Evolutionary conservation across 352 stramenopile genomes (phyloP).

Genomic region (Phytophthora boehmeriae): DNA sequence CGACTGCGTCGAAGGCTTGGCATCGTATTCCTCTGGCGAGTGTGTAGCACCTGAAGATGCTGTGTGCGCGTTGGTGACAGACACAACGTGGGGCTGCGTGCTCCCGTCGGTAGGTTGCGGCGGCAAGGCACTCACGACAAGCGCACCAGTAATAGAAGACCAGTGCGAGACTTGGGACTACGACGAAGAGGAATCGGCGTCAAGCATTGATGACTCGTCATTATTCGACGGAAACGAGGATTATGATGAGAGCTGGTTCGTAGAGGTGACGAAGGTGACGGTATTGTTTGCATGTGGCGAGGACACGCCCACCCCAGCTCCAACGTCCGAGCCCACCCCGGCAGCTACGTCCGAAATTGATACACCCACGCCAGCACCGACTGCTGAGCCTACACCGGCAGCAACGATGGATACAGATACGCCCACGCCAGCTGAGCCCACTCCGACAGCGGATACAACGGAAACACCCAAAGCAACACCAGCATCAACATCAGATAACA

Average conservation of each 20-base stretch:
- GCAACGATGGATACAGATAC: not conserved
- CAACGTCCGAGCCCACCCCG: slow-evolving; percentile 8
- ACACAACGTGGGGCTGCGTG: slow-evolving; percentile 46
- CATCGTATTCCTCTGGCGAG: slow-evolving; percentile 35
- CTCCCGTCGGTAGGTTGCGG: slow-evolving; percentile 31
- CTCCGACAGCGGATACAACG: slow-evolving; percentile 7
- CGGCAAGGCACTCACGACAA: slow-evolving; percentile 7
- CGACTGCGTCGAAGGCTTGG: slow-evolving; percentile 51
- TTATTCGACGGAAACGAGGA: slow-evolving; percentile 28
- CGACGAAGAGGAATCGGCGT: slow-evolving; percentile 10
- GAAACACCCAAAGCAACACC: slow-evolving; percentile 7
- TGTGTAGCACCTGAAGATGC: slow-evolving; percentile 52
- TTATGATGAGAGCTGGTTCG: slow-evolving; percentile 37
- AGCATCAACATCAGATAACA: slow-evolving; percentile 7
- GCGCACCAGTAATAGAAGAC: slow-evolving; percentile 3
- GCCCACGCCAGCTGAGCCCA: slow-evolving; percentile 6
- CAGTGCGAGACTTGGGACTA: slow-evolving; percentile 39
- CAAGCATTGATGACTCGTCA: slow-evolving; percentile 11
- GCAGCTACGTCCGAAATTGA: not conserved
- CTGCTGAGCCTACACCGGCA: not conserved
- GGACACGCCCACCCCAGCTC: slow-evolving; percentile 16
- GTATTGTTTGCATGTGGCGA: slow-evolving; percentile 23
- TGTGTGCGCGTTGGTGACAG: slow-evolving; percentile 46
- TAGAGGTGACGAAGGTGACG: slow-evolving; percentile 30
- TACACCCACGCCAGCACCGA: not conserved